Conservation (phyloP, 148 eudicot species). For the Arctostaphylos glauca region DNA sequence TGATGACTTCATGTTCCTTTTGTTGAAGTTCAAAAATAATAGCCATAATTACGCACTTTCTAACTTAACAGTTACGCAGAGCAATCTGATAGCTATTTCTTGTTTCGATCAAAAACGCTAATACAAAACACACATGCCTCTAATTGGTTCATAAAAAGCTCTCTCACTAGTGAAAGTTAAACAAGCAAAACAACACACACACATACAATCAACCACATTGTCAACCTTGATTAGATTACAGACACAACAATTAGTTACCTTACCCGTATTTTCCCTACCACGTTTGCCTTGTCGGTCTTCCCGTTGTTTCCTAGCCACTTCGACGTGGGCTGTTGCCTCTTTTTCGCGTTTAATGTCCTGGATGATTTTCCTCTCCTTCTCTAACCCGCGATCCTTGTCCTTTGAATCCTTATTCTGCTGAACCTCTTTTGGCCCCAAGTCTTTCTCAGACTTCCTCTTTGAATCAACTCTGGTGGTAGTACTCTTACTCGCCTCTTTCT, state of each 20-base stretch:
- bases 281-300: constrained; percentile 57
- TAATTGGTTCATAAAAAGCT: not conserved
- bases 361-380: constrained; percentile 48
- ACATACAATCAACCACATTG: not conserved
- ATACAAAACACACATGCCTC: not conserved
- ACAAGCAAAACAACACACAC: not conserved
- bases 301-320: constrained; percentile 23
- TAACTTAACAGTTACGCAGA: not conserved
- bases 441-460: constrained; percentile 67
- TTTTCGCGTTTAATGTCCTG: constrained; percentile 40
- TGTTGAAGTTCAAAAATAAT: not conserved
- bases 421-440: constrained; percentile 50
- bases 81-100: not conserved
- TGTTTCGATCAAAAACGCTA: not conserved
- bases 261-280: constrained; percentile 68
- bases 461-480: constrained; percentile 50
- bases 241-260: constrained; percentile 41
- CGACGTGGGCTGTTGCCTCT: constrained; percentile 34
- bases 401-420: constrained; percentile 29
- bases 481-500: constrained; percentile 54
- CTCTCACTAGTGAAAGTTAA: not conserved
- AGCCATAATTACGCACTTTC: not conserved
- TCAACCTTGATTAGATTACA: not conserved
- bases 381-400: constrained; percentile 60
- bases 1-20: not conserved